Percentiles rank a stretch among this genome's conserved stretches.
Evolutionary conservation across 1,139 yeast species (phyloP).

Genomic region (Candida gigantensis): DNA sequence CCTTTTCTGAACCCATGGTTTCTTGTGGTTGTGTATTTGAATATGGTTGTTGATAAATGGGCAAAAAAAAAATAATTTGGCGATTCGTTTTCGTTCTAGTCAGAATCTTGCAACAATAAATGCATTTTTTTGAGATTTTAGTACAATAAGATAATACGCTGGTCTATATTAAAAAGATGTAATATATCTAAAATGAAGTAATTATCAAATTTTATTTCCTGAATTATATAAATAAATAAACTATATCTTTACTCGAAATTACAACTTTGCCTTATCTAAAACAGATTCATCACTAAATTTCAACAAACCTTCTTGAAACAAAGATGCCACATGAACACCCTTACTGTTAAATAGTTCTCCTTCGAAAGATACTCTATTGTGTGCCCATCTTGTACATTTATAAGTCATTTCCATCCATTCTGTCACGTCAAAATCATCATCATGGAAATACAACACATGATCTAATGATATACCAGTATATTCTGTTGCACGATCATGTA

Average conservation of each 20-base stretch:
- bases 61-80: background rate
- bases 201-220: no score
- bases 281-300: slow-evolving; percentile 18
- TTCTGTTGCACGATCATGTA: slow-evolving; percentile 29
- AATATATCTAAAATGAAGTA: no score
- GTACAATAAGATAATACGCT: no score
- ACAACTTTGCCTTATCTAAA: slow-evolving; percentile 19
- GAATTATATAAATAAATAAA: no score
- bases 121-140: no score
- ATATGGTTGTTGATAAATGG: background rate
- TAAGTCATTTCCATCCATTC: slow-evolving; percentile 57
- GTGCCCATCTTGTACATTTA: slow-evolving; percentile 51
- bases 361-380: slow-evolving; percentile 56
- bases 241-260: background rate
- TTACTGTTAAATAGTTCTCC: slow-evolving; percentile 57
- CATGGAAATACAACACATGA: slow-evolving; percentile 70
- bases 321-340: slow-evolving; percentile 61
- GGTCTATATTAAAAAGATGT: background rate
- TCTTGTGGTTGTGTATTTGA: background rate
- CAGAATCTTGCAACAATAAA: no score
- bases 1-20: slow-evolving; percentile 3
- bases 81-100: background rate
- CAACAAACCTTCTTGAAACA: slow-evolving; percentile 67
- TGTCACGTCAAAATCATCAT: slow-evolving; percentile 50
- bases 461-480: slow-evolving; percentile 61